Evolutionary conservation across 1,284 basidiomycete species (phyloP).

Genomic region (Meripilus lineatus): DNA sequence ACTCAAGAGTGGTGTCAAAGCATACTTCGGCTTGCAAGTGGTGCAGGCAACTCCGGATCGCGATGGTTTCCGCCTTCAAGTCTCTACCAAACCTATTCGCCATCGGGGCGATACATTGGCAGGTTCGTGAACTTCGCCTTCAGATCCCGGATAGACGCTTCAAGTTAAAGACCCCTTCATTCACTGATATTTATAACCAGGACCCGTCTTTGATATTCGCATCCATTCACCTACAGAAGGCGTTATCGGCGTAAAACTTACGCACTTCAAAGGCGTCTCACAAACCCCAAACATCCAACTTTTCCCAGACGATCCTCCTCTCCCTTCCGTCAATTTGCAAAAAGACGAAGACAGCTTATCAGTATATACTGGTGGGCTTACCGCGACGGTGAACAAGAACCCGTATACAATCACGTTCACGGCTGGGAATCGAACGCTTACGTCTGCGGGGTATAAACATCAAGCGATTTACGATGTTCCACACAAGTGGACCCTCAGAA

Average conservation of each 20-base stretch:
- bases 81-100: constrained; percentile 60
- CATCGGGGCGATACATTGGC: constrained; percentile 68
- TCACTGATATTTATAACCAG: constrained; percentile 27
- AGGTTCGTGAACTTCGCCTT: constrained; percentile 32
- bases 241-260: constrained; percentile 59
- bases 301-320: constrained; percentile 54
- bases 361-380: constrained; percentile 40
- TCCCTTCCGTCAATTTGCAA: constrained; percentile 37
- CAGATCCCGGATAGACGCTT: background rate
- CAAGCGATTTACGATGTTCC: constrained; percentile 66
- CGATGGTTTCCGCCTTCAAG: constrained; percentile 51
- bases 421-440: constrained; percentile 43
- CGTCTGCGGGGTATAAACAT: constrained; percentile 53
- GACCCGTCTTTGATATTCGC: constrained; percentile 54
- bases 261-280: constrained; percentile 49
- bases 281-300: constrained; percentile 50
- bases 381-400: constrained; percentile 51
- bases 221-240: constrained; percentile 64
- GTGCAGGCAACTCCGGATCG: constrained; percentile 38
- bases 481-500: constrained; percentile 52
- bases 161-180: constrained; percentile 12
- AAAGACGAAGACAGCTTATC: constrained; percentile 34
- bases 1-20: constrained; percentile 59
- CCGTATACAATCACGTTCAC: constrained; percentile 62
- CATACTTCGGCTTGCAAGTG: constrained; percentile 53